A percentile compares a stretch with the other conserved stretches of the same genome.
These are phyloP conservation scores for Vickermania spadyakhi DNA, from an alignment of 208 protist genomes.

Conservation along the genomic window DNA sequence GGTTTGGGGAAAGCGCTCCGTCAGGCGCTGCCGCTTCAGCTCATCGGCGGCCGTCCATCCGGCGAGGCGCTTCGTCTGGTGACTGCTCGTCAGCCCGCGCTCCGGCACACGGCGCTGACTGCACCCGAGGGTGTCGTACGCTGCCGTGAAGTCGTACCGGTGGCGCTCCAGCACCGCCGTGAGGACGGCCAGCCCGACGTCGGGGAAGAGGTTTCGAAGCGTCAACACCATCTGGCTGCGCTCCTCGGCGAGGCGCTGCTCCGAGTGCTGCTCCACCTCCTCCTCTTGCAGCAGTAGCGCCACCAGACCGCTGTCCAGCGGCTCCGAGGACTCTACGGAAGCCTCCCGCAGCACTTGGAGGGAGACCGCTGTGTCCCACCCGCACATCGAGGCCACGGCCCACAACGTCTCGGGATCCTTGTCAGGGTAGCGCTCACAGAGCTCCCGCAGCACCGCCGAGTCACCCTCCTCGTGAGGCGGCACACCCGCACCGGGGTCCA, in stretches of 20 bases:
- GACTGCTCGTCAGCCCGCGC: constrained; percentile 25
- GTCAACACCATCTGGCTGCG: constrained; percentile 47
- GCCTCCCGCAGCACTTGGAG: background rate
- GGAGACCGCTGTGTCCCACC: background rate
- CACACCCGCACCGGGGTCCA: background rate
- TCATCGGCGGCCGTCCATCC: constrained; percentile 24
- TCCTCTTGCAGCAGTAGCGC: constrained; percentile 36
- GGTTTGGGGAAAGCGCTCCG: background rate
- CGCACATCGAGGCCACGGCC: background rate
- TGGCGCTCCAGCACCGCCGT: constrained; percentile 36
- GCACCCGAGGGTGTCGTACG: constrained; percentile 55
- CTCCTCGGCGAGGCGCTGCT: constrained; percentile 6
- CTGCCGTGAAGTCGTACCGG: constrained; percentile 31
- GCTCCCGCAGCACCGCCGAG: background rate
- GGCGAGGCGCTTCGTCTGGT: constrained; percentile 25
- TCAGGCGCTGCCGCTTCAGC: background rate
- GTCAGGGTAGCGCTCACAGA: constrained; percentile 1
- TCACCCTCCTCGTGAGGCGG: background rate
- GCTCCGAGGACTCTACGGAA: background rate
- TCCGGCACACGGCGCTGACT: constrained; percentile 34
- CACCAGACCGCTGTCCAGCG: constrained; percentile 22
- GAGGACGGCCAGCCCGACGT: constrained; percentile 24
- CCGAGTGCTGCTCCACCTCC: constrained; percentile 17
- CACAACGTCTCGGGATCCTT: background rate
- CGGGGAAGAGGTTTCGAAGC: constrained; percentile 57